These are phyloP conservation scores for Leccinum cinnamomeum DNA, from an alignment of 1,284 basidiomycete species.

Conservation along the genomic window DNA sequence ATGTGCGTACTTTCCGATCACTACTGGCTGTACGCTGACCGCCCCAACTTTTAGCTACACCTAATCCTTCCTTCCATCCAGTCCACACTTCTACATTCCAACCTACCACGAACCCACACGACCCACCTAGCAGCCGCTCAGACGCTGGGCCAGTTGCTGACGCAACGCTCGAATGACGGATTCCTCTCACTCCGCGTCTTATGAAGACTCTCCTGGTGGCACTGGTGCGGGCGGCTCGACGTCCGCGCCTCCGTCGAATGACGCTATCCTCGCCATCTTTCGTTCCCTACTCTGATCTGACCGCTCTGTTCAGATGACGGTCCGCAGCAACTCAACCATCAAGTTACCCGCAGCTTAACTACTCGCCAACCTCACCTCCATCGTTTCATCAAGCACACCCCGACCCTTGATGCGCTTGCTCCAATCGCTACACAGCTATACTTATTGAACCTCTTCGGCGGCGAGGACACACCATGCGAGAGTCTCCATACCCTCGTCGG, in stretches of 20 bases:
- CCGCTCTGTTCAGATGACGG: too few relatives aligned
- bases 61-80: constrained; percentile 94
- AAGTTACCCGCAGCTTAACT: too few relatives aligned
- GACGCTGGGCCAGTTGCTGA: constrained; percentile 79
- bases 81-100: constrained; percentile 86
- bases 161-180: constrained; percentile 77
- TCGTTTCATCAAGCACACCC: too few relatives aligned
- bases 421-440: too few relatives aligned
- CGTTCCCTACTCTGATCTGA: too few relatives aligned
- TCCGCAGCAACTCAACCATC: too few relatives aligned
- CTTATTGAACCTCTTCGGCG: too few relatives aligned
- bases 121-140: constrained; percentile 77
- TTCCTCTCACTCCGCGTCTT: constrained; percentile 80
- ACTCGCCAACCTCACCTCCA: too few relatives aligned
- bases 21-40: neutral
- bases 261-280: too few relatives aligned
- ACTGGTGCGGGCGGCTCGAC: constrained; percentile 40
- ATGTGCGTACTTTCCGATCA: constrained; percentile 56
- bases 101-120: constrained; percentile 60
- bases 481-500: too few relatives aligned
- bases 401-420: too few relatives aligned
- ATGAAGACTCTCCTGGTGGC: constrained; percentile 92
- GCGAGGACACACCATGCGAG: too few relatives aligned
- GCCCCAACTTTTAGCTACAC: constrained; percentile 64
- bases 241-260: constrained; percentile 9